These are phyloP conservation scores for Backusella westeae DNA, from an alignment of 192 early-diverging fungal species.

Conservation along the genomic window DNA sequence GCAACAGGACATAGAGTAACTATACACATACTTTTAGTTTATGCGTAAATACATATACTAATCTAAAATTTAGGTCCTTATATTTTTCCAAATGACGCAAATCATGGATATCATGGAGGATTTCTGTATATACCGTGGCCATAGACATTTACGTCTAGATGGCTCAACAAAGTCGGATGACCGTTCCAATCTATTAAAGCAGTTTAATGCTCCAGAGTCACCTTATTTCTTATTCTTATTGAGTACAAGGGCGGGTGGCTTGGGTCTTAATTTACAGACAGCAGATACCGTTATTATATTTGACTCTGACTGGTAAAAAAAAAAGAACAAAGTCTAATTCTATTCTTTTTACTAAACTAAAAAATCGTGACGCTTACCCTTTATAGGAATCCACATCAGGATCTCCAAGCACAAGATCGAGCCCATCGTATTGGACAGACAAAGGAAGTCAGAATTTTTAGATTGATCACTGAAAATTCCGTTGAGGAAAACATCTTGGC, in stretches of 20 bases:
- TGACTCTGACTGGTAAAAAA: slow-evolving; percentile 90
- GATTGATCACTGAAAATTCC: slow-evolving; percentile 85
- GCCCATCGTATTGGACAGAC: slow-evolving; percentile 99
- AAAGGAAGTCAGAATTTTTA: slow-evolving; percentile 92
- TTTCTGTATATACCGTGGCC: slow-evolving; percentile 74
- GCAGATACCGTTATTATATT: slow-evolving; percentile 97
- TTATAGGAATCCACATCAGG: slow-evolving; percentile 87
- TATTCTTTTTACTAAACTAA: neutral
- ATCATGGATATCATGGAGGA: slow-evolving; percentile 98
- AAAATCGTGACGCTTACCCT: neutral
- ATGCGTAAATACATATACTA: neutral
- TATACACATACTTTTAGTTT: slow-evolving; percentile 18
- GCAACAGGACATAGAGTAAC: slow-evolving; percentile 74
- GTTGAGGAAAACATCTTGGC: slow-evolving; percentile 93
- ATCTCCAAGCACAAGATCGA: slow-evolving; percentile 98
- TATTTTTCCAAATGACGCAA: slow-evolving; percentile 81
- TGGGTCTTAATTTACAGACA: slow-evolving; percentile 92
- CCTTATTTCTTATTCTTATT: slow-evolving; percentile 86
- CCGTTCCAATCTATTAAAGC: slow-evolving; percentile 69
- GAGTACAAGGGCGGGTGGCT: slow-evolving; percentile 92
- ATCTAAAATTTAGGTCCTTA: slow-evolving; percentile 45
- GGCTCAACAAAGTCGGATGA: slow-evolving; percentile 90
- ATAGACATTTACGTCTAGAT: slow-evolving; percentile 79
- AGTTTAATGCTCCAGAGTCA: slow-evolving; percentile 80
- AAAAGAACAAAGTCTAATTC: slow-evolving; percentile 10